Percentiles rank a stretch among this genome's conserved stretches.
These are phyloP conservation scores for Haplosporangium sp. DNA, from an alignment of 371 early-diverging fungal species.

Conservation along the genomic window DNA sequence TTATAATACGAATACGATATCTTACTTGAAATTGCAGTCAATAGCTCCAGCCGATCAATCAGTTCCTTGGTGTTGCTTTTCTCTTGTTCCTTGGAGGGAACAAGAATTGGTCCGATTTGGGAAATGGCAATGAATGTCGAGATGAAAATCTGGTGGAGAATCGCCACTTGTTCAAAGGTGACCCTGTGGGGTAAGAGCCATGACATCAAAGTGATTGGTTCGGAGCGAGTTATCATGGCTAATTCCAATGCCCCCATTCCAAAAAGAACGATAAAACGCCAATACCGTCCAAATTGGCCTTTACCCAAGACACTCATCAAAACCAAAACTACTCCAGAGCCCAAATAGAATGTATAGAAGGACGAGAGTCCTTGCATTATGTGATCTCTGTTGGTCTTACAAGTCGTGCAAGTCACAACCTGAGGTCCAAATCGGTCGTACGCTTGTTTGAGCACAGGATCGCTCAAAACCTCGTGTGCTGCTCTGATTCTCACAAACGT, in stretches of 20 bases:
- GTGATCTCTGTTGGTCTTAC: slow-evolving; percentile 63
- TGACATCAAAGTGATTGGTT: slow-evolving; percentile 40
- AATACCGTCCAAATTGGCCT: slow-evolving; percentile 69
- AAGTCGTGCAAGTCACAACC: slow-evolving; percentile 56
- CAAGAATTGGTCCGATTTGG: slow-evolving; percentile 73
- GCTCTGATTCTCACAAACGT: slow-evolving; percentile 66
- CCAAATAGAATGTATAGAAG: slow-evolving; percentile 61
- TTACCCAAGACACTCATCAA: slow-evolving; percentile 66
- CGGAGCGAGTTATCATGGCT: slow-evolving; percentile 56
- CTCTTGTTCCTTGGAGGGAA: slow-evolving; percentile 51
- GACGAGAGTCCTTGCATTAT: slow-evolving; percentile 41
- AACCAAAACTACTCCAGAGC: slow-evolving; percentile 58
- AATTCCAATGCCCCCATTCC: slow-evolving; percentile 62
- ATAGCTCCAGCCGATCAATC: slow-evolving; percentile 56
- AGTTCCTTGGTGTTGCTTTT: slow-evolving; percentile 39
- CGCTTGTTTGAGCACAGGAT: slow-evolving; percentile 63
- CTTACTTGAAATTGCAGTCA: slow-evolving; percentile 55
- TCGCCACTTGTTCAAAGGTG: slow-evolving; percentile 62
- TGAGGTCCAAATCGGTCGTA: slow-evolving; percentile 73
- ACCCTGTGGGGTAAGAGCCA: slow-evolving; percentile 60
- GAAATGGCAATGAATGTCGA: slow-evolving; percentile 66
- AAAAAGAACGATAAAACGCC: slow-evolving; percentile 66
- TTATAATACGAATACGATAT: not conserved
- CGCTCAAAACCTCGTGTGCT: slow-evolving; percentile 74
- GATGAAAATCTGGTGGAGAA: slow-evolving; percentile 69